Evolutionary conservation across 1,139 yeast genomes (phyloP).

Genomic region (Geotrichum fermentans): DNA sequence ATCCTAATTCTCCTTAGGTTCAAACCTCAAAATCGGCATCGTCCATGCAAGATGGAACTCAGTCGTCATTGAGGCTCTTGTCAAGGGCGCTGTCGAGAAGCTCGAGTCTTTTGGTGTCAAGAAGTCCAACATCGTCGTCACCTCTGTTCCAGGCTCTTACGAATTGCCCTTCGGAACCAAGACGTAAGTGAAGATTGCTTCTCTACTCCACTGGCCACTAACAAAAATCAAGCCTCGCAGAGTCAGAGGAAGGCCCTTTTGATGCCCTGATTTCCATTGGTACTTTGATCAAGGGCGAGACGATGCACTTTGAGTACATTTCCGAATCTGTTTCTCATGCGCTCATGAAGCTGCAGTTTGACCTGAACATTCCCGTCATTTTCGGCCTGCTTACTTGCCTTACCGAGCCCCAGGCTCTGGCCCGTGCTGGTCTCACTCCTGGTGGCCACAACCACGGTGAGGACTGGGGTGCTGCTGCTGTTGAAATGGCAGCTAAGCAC

Average conservation of each 20-base stretch:
- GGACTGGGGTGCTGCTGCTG: slow-evolving; percentile 99
- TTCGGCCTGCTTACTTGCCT: slow-evolving; percentile 91
- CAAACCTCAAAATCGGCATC: slow-evolving; percentile 68
- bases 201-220: slow-evolving; percentile 36
- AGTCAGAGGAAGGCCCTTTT: slow-evolving; percentile 45
- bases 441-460: slow-evolving; percentile 91
- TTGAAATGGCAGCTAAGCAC: slow-evolving; percentile 61
- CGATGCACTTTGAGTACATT: slow-evolving; percentile 97
- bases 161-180: slow-evolving; percentile 84
- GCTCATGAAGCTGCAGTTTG: slow-evolving; percentile 75
- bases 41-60: slow-evolving; percentile 95
- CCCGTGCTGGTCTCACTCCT: slow-evolving; percentile 81
- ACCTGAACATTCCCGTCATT: slow-evolving; percentile 70
- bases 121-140: slow-evolving; percentile 69
- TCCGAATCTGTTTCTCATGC: slow-evolving; percentile 86
- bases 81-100: slow-evolving; percentile 66
- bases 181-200: slow-evolving; percentile 18
- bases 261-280: slow-evolving; percentile 95
- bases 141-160: slow-evolving; percentile 89
- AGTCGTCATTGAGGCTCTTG: slow-evolving; percentile 69
- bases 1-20: slow-evolving; percentile 45
- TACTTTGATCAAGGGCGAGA: slow-evolving; percentile 88
- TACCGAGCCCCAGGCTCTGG: slow-evolving; percentile 89
- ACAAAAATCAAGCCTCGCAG: slow-evolving; percentile 43
- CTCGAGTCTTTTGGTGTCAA: slow-evolving; percentile 62